Evolutionary conservation across 768 basidiomycete genomes (phyloP).

Genomic region (Leccinum barrowsii): DNA sequence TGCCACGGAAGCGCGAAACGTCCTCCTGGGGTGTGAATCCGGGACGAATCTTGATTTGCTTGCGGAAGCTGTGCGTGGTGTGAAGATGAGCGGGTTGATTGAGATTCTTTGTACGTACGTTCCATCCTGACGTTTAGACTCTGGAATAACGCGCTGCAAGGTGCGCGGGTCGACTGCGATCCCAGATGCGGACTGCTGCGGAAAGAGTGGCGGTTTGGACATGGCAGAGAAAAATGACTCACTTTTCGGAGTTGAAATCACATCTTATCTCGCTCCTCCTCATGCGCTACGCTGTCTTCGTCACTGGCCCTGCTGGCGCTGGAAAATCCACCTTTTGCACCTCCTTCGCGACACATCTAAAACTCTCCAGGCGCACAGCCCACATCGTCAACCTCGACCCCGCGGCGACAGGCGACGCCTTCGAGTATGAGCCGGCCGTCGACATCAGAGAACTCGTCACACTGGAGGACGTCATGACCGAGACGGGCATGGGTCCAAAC

Average conservation of each 20-base stretch:
- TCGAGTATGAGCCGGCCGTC: conserved; percentile 88
- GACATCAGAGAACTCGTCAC: conserved; percentile 93
- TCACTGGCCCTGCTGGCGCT: conserved; percentile 96
- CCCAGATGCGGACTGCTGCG: conserved; percentile 67
- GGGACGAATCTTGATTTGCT: conserved; percentile 84
- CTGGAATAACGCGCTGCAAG: conserved; percentile 84
- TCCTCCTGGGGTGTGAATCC: conserved; percentile 96
- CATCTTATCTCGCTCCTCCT: conserved; percentile 13
- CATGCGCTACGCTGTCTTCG: conserved; percentile 83
- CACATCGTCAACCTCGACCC: conserved; percentile 98
- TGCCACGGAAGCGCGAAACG: conserved; percentile 78
- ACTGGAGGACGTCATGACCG: conserved; percentile 93
- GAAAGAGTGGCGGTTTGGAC: conserved; percentile 75
- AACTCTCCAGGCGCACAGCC: conserved; percentile 72
- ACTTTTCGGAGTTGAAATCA: conserved; percentile 30
- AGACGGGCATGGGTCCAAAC: conserved; percentile 93
- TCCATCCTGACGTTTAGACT: conserved; percentile 79
- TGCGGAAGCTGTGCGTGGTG: conserved; percentile 57
- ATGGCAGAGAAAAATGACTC: conserved; percentile 35
- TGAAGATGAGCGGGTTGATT: no score
- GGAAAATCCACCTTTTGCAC: conserved; percentile 95
- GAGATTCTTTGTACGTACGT: conserved; percentile 41
- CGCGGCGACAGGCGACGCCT: conserved; percentile 79
- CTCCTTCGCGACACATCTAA: conserved; percentile 86
- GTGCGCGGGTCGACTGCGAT: conserved; percentile 85